Evolutionary conservation across 257 asterid genomes (phyloP).

Genomic region (Solanum ossicruentum): DNA sequence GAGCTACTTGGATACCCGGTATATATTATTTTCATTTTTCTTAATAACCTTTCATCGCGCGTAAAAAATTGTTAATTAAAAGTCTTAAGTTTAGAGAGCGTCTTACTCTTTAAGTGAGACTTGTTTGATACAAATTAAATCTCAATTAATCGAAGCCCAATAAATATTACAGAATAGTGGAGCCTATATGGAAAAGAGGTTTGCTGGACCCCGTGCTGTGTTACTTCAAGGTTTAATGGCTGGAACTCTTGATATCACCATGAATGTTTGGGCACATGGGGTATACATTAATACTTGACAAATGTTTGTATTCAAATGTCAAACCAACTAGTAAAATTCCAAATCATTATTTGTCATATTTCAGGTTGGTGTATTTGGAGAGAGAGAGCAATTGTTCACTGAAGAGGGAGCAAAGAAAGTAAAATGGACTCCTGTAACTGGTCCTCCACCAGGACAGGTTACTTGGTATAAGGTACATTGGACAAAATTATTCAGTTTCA

Average conservation of each 20-base stretch:
- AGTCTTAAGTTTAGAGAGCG: no score
- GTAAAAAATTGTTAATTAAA: not conserved
- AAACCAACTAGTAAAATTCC: not conserved
- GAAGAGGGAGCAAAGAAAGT: constrained; percentile 57
- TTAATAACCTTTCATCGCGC: not conserved
- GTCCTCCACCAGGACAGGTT: constrained; percentile 24
- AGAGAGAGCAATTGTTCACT: constrained; percentile 29
- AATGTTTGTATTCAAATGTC: not conserved
- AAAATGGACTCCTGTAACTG: constrained; percentile 26
- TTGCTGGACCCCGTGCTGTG: constrained; percentile 71
- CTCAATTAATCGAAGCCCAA: not conserved
- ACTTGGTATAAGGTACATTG: constrained; percentile 91
- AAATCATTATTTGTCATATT: not conserved
- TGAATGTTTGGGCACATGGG: constrained; percentile 63
- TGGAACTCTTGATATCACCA: constrained; percentile 74
- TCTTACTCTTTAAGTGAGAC: not conserved
- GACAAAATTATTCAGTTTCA: not conserved
- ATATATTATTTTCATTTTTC: constrained; percentile 6
- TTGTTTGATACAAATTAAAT: not conserved
- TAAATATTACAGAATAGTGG: constrained; percentile 67
- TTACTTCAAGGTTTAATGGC: constrained; percentile 72
- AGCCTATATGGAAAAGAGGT: constrained; percentile 91
- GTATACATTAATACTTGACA: constrained; percentile 4
- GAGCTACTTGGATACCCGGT: constrained; percentile 82
- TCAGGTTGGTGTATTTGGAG: constrained; percentile 66